phyloP scores from a whole-genome alignment of 139 green algal species.

The Chlorella sorokiniana region DNA sequence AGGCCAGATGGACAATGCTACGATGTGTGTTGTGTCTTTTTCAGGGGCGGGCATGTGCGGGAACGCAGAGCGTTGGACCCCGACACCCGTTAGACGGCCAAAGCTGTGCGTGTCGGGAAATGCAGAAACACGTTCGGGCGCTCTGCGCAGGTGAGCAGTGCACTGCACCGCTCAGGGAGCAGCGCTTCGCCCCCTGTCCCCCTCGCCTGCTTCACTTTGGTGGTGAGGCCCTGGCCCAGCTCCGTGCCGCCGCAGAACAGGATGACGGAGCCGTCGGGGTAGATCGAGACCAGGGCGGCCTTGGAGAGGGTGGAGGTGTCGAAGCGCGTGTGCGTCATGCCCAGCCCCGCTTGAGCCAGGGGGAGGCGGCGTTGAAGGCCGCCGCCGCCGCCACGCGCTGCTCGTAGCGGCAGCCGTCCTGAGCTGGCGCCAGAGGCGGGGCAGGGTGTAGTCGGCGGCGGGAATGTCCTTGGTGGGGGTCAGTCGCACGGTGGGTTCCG shows the following conservation, averaged over 20 bases:
- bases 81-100: too few relatives aligned
- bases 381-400: not conserved
- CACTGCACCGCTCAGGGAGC: not conserved
- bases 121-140: not conserved
- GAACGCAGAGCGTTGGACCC: not conserved
- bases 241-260: slow-evolving; percentile 43
- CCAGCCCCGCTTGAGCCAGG: slow-evolving; percentile 24
- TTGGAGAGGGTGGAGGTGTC: slow-evolving; percentile 14
- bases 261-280: slow-evolving; percentile 37
- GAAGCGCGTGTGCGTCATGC: slow-evolving; percentile 28
- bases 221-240: slow-evolving; percentile 61
- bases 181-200: not conserved
- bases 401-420: slow-evolving; percentile 1
- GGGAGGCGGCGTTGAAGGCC: not conserved
- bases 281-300: slow-evolving; percentile 34
- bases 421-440: slow-evolving; percentile 31
- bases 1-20: not conserved
- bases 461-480: not conserved
- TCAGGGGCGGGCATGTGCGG: not conserved
- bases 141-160: not conserved
- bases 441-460: slow-evolving; percentile 38
- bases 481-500: not conserved
- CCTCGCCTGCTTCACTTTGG: slow-evolving; percentile 66
- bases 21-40: not conserved
- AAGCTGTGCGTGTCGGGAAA: too few relatives aligned